Evolutionary conservation across 305 asterid species (phyloP).

Genomic region (Fraxinus angustifolia): DNA sequence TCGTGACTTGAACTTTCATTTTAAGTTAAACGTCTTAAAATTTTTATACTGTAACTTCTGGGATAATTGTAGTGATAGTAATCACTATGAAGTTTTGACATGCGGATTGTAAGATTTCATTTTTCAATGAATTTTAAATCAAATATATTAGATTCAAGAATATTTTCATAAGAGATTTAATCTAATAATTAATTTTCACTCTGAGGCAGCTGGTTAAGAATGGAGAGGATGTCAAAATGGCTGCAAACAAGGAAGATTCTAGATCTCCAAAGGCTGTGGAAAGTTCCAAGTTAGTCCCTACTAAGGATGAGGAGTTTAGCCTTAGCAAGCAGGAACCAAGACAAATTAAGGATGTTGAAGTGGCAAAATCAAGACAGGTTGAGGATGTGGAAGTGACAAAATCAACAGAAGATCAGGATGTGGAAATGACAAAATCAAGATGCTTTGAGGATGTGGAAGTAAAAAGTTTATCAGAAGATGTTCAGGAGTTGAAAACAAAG

Average conservation of each 20-base stretch:
- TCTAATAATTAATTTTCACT: neutral
- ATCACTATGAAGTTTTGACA: neutral
- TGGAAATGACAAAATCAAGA: neutral
- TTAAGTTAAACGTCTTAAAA: neutral
- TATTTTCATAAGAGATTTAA: neutral
- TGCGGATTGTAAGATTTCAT: neutral
- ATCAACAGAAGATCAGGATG: neutral
- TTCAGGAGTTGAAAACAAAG: conserved; percentile 55
- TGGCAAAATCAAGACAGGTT: conserved; percentile 7
- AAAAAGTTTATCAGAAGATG: conserved; percentile 35
- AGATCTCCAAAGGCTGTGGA: neutral
- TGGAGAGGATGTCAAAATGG: neutral
- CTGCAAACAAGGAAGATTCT: neutral
- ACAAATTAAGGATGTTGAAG: neutral
- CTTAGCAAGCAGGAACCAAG: neutral
- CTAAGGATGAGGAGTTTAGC: neutral
- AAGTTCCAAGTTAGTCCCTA: neutral
- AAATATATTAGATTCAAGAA: neutral
- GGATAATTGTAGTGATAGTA: neutral
- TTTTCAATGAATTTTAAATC: neutral
- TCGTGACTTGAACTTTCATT: conserved; percentile 3
- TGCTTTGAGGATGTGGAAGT: conserved; percentile 39
- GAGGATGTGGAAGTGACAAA: conserved; percentile 32
- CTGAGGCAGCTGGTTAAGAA: neutral
- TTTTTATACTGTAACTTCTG: neutral